A percentile compares a stretch with the other conserved stretches of the same genome.
phyloP scores from a whole-genome alignment of 495 filamentous ascomycete species.

The Choiromyces venosus region DNA sequence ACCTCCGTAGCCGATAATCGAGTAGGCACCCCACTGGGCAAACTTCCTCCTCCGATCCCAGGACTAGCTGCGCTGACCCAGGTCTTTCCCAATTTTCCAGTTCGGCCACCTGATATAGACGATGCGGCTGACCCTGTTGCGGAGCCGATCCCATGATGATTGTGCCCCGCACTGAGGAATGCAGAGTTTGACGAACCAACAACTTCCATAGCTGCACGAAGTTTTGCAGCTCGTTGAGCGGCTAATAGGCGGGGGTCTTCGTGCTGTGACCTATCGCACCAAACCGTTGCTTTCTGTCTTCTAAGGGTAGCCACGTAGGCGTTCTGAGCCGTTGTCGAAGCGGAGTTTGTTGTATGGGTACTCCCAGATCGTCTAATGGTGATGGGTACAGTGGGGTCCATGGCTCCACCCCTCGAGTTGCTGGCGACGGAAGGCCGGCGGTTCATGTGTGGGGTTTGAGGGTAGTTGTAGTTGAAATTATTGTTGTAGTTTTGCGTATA shows the following conservation, averaged over 20 bases:
- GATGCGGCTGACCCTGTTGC: constrained; percentile 36
- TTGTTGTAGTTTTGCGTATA: constrained; percentile 25
- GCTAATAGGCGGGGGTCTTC: constrained; percentile 82
- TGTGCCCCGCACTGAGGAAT: constrained; percentile 26
- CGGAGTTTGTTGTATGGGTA: constrained; percentile 36
- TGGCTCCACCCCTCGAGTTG: constrained; percentile 27
- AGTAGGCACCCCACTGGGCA: constrained; percentile 68
- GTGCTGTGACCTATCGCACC: constrained; percentile 91
- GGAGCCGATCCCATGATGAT: constrained; percentile 34
- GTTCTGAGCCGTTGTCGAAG: constrained; percentile 28
- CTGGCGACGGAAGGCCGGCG: constrained; percentile 32
- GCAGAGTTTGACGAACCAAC: constrained; percentile 48
- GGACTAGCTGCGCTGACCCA: constrained; percentile 26
- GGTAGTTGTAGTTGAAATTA: constrained; percentile 20
- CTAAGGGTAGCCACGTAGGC: constrained; percentile 86
- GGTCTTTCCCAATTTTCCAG: constrained; percentile 32
- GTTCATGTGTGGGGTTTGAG: constrained; percentile 27
- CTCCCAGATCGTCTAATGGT: constrained; percentile 37
- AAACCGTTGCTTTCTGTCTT: constrained; percentile 95
- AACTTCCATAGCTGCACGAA: constrained; percentile 76
- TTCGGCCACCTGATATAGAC: constrained; percentile 27
- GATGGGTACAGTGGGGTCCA: constrained; percentile 23
- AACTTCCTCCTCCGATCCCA: constrained; percentile 31
- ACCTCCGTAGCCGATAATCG: constrained; percentile 91
- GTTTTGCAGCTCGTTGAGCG: constrained; percentile 74